Evolutionary conservation across 73 alveolate species (phyloP), one percentile per base, ranked within the genome.

Genomic region (Paramecium bursaria): DNA sequence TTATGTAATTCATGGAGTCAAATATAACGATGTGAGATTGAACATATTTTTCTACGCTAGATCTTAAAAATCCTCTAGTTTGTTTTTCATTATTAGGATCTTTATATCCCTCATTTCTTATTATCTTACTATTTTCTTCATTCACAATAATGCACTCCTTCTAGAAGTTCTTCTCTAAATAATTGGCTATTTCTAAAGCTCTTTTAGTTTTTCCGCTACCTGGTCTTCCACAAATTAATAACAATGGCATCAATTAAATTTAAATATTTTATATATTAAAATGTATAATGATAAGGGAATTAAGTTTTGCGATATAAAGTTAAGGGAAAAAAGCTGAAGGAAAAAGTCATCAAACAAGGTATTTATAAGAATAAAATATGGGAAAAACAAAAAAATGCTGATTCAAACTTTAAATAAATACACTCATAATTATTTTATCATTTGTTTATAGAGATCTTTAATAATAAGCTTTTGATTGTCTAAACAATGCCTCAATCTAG

Each of bases 211-310:
- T 96, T 2, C 99, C 99, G 46, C 97, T 88, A 79, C 97, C 90
- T n/a, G 99, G 99, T 22, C 91, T 86, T 11, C 99, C 99, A 76
- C 96, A 92, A 87, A 96, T 76, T 11, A 91, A 91, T n/a, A 96
- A 87, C 80, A 96, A 90, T 47, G 98, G 98, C 98, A 95, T 96
- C 46, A 54, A 85, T 73, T 17, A 27, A 42, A 82, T n/a, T 50
- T 42, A 14, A 13, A 10, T 14, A 14, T 48, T 42, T 39, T 39
- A n/a, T n/a, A n/a, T n/a, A n/a, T n/a, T n/a, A n/a, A n/a, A n/a
- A n/a, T n/a, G n/a, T n/a, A n/a, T n/a, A n/a, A n/a, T n/a, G n/a
- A n/a, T n/a, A n/a, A n/a, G n/a, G n/a, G n/a, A n/a, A n/a, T n/a
- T n/a, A n/a, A n/a, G n/a, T n/a, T n/a, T n/a, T n/a, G n/a, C n/a